phyloP scores from a whole-genome alignment of 2,329 filamentous ascomycete genomes.

The Diaporthe aspalathi region DNA sequence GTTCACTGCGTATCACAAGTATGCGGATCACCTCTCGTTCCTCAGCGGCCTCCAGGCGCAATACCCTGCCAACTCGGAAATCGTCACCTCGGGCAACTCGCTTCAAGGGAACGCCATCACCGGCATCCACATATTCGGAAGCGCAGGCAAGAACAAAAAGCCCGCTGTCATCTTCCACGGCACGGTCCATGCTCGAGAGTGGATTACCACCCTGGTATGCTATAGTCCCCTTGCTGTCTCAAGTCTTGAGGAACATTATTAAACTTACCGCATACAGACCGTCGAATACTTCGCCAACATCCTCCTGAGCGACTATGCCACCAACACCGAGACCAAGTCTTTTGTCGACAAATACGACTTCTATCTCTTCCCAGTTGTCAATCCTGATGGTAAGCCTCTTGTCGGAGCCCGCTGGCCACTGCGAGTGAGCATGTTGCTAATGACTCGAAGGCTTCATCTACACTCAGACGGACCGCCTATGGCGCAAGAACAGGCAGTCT shows the following conservation, averaged over 20 bases:
- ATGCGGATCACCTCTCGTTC: constrained; percentile 62
- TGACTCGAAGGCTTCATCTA: constrained; percentile 63
- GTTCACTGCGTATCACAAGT: constrained; percentile 66
- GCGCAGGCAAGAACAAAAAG: constrained; percentile 55
- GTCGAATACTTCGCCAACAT: constrained; percentile 65
- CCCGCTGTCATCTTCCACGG: constrained; percentile 67
- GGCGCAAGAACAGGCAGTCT: constrained; percentile 70
- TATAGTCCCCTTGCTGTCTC: background rate
- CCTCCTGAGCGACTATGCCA: constrained; percentile 59
- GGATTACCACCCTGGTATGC: constrained; percentile 66
- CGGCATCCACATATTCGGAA: constrained; percentile 69
- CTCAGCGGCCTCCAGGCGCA: constrained; percentile 56
- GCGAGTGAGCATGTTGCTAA: background rate
- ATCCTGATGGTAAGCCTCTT: constrained; percentile 64
- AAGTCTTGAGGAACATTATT: background rate
- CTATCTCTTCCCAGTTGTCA: constrained; percentile 72
- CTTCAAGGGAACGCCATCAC: constrained; percentile 66
- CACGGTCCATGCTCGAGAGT: constrained; percentile 70
- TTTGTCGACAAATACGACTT: constrained; percentile 73
- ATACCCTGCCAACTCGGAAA: constrained; percentile 58
- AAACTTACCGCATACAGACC: constrained; percentile 43
- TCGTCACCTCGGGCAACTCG: constrained; percentile 62
- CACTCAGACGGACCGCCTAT: constrained; percentile 68
- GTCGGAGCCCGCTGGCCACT: background rate
- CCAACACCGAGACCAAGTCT: constrained; percentile 42